A percentile compares a stretch with the other conserved stretches of the same genome.
These are phyloP conservation scores for Penicillium rolfsii DNA, from an alignment of 2,329 filamentous ascomycete species.

Conservation along the genomic window DNA sequence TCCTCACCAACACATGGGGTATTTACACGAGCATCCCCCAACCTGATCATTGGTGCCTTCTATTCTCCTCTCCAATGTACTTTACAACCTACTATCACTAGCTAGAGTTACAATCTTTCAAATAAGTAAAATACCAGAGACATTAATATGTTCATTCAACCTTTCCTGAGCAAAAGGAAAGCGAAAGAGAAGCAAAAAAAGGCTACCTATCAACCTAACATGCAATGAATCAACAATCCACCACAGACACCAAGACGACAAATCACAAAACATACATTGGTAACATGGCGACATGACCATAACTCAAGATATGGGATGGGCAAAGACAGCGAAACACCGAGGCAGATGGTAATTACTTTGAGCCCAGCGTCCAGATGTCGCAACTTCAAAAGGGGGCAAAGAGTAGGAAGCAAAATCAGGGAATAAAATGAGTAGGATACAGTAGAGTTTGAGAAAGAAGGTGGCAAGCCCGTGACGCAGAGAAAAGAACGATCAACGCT, in stretches of 20 bases:
- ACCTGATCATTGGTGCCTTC: no score
- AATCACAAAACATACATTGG: slow-evolving; percentile 14
- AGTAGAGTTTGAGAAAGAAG: slow-evolving; percentile 2
- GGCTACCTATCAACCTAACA: no score
- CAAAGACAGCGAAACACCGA: slow-evolving; percentile 12
- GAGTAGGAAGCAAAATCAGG: neutral
- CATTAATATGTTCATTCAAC: slow-evolving; percentile 15
- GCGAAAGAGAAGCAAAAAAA: neutral
- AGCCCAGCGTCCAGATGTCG: neutral
- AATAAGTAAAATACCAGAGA: neutral
- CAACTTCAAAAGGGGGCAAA: neutral
- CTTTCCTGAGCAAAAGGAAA: slow-evolving; percentile 3
- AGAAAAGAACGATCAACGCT: slow-evolving; percentile 23
- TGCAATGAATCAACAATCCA: neutral
- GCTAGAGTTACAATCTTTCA: no score
- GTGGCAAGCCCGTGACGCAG: slow-evolving; percentile 6
- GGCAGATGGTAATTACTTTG: slow-evolving; percentile 1
- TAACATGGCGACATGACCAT: slow-evolving; percentile 22
- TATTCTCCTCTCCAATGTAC: no score
- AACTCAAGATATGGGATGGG: neutral
- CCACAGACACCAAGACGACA: slow-evolving; percentile 21
- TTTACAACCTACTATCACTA: no score
- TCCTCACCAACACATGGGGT: no score
- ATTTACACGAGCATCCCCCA: no score
- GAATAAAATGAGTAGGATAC: slow-evolving; percentile 1